These are phyloP conservation scores for Vitis riparia DNA, from an alignment of 164 flowering plant species.

Conservation along the genomic window DNA sequence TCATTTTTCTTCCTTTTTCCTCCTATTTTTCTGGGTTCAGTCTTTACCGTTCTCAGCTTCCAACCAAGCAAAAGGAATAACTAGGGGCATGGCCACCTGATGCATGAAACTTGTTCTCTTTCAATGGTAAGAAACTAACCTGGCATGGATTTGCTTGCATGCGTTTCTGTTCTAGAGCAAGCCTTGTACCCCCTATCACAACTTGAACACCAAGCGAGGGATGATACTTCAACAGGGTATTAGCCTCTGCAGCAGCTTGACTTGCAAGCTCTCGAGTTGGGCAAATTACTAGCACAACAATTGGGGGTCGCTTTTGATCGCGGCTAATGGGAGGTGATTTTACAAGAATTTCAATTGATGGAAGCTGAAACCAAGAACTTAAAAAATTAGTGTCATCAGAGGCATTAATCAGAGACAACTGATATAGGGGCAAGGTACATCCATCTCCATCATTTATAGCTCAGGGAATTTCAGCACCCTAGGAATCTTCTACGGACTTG, in stretches of 20 bases:
- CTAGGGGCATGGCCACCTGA: background rate
- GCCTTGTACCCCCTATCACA: constrained; percentile 93
- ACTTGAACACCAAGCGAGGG: constrained; percentile 95
- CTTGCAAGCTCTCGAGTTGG: constrained; percentile 97
- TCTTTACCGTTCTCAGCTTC: too few relatives aligned
- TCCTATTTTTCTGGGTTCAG: too few relatives aligned
- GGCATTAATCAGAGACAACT: too few relatives aligned
- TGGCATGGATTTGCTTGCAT: constrained; percentile 95
- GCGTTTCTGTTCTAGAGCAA: constrained; percentile 82
- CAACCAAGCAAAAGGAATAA: too few relatives aligned
- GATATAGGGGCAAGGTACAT: too few relatives aligned
- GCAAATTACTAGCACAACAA: constrained; percentile 85
- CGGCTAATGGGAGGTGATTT: constrained; percentile 60
- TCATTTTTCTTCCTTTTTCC: too few relatives aligned
- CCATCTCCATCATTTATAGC: background rate
- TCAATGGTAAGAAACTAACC: constrained; percentile 36
- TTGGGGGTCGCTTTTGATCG: constrained; percentile 76
- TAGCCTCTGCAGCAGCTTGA: constrained; percentile 93
- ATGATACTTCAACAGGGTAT: constrained; percentile 79
- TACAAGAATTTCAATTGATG: constrained; percentile 78
- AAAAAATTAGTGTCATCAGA: background rate
- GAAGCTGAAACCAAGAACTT: constrained; percentile 67
- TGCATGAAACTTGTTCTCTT: background rate
- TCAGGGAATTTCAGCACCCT: background rate
- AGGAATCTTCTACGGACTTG: background rate